A percentile compares a stretch with the other conserved stretches of the same genome.
phyloP scores from a whole-genome alignment of 257 asterid species.

The Jaltomata sinuosa region DNA sequence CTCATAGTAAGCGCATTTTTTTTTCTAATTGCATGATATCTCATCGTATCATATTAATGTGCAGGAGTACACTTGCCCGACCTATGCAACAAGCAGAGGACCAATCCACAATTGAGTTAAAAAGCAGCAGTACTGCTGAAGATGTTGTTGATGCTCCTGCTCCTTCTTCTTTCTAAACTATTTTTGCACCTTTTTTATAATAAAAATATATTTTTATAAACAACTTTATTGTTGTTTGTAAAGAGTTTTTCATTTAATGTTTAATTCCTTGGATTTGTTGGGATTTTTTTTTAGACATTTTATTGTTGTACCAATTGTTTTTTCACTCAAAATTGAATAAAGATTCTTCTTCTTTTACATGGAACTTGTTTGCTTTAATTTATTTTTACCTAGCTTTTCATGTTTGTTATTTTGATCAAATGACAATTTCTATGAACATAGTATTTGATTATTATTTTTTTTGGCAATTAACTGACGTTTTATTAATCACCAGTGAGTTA shows the following conservation, averaged over 20 bases:
- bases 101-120: too few relatives aligned
- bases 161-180: slow-evolving; percentile 17
- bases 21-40: not conserved
- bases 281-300: not conserved
- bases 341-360: not conserved
- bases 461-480: too few relatives aligned
- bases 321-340: not conserved
- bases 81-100: slow-evolving; percentile 5
- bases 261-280: not conserved
- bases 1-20: too few relatives aligned
- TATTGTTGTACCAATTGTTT: not conserved
- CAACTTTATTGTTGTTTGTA: not conserved
- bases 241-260: not conserved
- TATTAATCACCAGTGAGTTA: too few relatives aligned
- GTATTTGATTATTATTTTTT: too few relatives aligned
- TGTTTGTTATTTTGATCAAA: not conserved
- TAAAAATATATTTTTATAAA: not conserved
- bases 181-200: not conserved
- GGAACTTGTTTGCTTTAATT: not conserved
- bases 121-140: too few relatives aligned
- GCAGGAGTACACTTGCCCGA: slow-evolving; percentile 9
- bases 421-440: not conserved
- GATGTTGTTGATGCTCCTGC: slow-evolving; percentile 17
- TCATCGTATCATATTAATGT: not conserved
- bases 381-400: too few relatives aligned